Percentiles rank a stretch among this genome's conserved stretches.
phyloP scores from a whole-genome alignment of 352 stramenopile species.

The Pythium scleroteichum region DNA sequence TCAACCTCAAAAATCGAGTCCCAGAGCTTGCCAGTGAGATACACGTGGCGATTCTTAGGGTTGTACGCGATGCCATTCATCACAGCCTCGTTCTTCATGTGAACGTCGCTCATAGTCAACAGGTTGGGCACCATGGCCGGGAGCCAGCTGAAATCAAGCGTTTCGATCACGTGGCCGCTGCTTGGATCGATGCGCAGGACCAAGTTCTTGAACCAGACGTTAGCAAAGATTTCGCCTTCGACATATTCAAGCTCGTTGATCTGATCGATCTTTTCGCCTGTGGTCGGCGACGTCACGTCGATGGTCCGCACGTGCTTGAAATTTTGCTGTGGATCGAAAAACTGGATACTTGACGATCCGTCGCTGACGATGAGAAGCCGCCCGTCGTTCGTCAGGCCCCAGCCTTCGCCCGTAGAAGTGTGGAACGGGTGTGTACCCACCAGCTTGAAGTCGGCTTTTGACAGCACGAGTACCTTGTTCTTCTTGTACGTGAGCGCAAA shows the following conservation, averaged over 20 bases:
- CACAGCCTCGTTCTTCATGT: slow-evolving; percentile 60
- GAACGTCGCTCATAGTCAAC: slow-evolving; percentile 28
- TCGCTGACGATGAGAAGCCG: slow-evolving; percentile 85
- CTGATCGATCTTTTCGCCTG: slow-evolving; percentile 41
- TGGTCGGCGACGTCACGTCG: slow-evolving; percentile 34
- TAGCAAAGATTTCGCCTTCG: slow-evolving; percentile 79
- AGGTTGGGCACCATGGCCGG: slow-evolving; percentile 46
- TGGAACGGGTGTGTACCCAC: slow-evolving; percentile 52
- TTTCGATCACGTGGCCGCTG: slow-evolving; percentile 67
- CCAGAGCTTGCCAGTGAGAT: slow-evolving; percentile 83
- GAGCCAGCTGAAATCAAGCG: slow-evolving; percentile 71
- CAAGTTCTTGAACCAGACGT: slow-evolving; percentile 82
- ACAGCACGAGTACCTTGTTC: slow-evolving; percentile 62
- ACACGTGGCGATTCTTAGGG: slow-evolving; percentile 56
- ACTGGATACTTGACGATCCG: slow-evolving; percentile 73
- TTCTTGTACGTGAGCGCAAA: slow-evolving; percentile 85
- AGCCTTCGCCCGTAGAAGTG: slow-evolving; percentile 86
- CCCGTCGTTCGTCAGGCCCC: slow-evolving; percentile 86
- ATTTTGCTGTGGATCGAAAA: slow-evolving; percentile 65
- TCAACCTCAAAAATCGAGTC: slow-evolving; percentile 84
- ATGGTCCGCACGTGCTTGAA: slow-evolving; percentile 63
- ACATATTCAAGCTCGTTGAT: slow-evolving; percentile 90
- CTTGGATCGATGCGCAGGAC: slow-evolving; percentile 76
- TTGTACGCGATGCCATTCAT: slow-evolving; percentile 91
- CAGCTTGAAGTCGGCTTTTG: slow-evolving; percentile 54